Evolutionary conservation across 2,329 filamentous ascomycete genomes (phyloP), one percentile per base, ranked within the genome.

Genomic region (Epichloe amarillans): DNA sequence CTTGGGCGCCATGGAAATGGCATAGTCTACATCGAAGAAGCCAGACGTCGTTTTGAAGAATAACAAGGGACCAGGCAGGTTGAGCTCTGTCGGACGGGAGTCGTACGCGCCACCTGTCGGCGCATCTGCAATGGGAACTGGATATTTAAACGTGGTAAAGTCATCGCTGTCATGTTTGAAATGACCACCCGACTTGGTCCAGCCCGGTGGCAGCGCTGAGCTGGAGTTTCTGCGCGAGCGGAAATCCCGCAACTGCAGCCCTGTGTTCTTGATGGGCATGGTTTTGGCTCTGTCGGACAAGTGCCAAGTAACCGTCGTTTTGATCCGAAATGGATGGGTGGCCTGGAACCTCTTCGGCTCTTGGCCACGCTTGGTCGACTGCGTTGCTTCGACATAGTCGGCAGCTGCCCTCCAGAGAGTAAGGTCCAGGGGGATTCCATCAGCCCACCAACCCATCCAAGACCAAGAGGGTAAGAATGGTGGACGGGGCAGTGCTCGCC

Each of bases 371-470:
- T 64, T 66, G 4, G 56, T 56, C 1, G 60, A 54, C 10, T 58
- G 60, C 6, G 66, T 61, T 30, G 69, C 64, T 53, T 70, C 66
- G 10, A 72, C 64, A 49, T 72, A 72, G 55, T 72, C 70, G 8
- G 67, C 67, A 1, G 69, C 66, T 1, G 69, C 68, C 46, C 64
- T 64, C 70, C 70, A 72, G 11, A 72, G 59, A 5, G 59, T 61
- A 51, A 72, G 54, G 49, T 72, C 70, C 14, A 69, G 66, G 5
- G 69, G 64, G 14, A 72, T 61, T 30, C 65, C 68, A 51, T 72
- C 70, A 50, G 69, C 71, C 65, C 69, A 71, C 70, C 70, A 73
- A 21, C 70, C 70, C 65, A 73, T 68, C 70, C 70, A 73, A 33
- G 69, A 70, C 70, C 70, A 73, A 4, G 68, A 70, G 0, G 70